phyloP scores from a whole-genome alignment of 2,329 filamentous ascomycete genomes.

The Pseudogymnoascus sp. region DNA sequence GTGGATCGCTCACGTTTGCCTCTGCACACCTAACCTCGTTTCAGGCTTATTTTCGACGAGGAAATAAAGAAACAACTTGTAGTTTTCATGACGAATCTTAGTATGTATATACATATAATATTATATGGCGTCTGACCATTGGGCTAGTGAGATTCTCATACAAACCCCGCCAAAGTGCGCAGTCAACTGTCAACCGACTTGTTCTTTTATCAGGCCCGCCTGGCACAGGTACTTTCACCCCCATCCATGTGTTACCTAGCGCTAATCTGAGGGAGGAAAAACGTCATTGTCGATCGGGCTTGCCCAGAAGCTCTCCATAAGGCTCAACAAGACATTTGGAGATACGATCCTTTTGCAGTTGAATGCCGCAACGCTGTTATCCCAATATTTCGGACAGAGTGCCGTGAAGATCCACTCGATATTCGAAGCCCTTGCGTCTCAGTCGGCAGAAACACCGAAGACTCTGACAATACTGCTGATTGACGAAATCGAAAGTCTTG shows the following conservation, averaged over 20 bases:
- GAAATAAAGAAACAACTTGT: conserved; percentile 24
- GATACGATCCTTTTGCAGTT: conserved; percentile 36
- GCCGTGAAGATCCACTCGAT: conserved; percentile 36
- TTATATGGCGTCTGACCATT: neutral
- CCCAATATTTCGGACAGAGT: conserved; percentile 42
- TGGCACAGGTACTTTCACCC: conserved; percentile 53
- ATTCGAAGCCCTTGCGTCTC: conserved; percentile 33
- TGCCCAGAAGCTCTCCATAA: conserved; percentile 50
- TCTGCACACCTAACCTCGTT: neutral
- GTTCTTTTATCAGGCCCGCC: conserved; percentile 88
- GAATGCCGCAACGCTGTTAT: conserved; percentile 38
- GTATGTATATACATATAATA: conserved; percentile 16
- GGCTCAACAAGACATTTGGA: conserved; percentile 32
- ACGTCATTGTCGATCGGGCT: conserved; percentile 96
- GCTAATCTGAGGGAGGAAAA: conserved; percentile 39
- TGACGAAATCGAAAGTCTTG: conserved; percentile 30
- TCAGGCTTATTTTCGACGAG: conserved; percentile 26
- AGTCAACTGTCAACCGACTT: conserved; percentile 68
- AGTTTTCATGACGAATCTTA: conserved; percentile 23
- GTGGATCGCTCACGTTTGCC: neutral
- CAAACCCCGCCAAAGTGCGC: conserved; percentile 36
- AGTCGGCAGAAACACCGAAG: conserved; percentile 20
- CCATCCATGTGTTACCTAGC: neutral
- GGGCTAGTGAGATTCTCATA: conserved; percentile 19
- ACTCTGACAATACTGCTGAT: conserved; percentile 27